phyloP scores from a whole-genome alignment of 441 rosid species.

The Erodium moschatum region DNA sequence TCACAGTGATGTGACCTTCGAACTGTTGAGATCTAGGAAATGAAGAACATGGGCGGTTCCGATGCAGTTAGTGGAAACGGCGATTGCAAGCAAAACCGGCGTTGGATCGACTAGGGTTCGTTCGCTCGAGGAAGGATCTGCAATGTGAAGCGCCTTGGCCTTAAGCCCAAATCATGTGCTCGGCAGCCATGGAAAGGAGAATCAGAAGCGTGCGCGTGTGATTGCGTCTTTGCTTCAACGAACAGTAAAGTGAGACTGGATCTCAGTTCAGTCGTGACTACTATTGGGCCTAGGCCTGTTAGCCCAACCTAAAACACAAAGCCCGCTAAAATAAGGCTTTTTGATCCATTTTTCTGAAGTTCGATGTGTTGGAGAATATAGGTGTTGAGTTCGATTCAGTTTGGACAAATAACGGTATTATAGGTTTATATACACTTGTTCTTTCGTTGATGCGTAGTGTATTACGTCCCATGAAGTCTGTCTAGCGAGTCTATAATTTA shows the following conservation, averaged over 20 bases:
- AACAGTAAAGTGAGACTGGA: conserved; percentile 1
- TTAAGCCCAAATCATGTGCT: neutral
- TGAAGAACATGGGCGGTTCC: neutral
- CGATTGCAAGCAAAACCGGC: neutral
- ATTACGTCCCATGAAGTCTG: too few relatives aligned
- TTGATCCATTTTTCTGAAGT: too few relatives aligned
- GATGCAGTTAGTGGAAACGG: neutral
- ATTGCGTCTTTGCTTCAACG: conserved; percentile 7
- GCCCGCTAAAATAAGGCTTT: too few relatives aligned
- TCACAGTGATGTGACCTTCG: neutral
- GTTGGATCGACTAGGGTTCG: neutral
- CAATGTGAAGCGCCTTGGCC: neutral
- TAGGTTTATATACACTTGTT: too few relatives aligned
- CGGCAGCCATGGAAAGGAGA: neutral
- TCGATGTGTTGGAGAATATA: too few relatives aligned
- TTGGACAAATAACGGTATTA: too few relatives aligned
- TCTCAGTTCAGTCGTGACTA: neutral
- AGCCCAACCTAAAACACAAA: too few relatives aligned
- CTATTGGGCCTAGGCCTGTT: neutral
- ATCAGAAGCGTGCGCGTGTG: neutral
- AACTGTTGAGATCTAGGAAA: neutral
- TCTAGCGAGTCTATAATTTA: too few relatives aligned
- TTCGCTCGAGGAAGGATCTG: neutral
- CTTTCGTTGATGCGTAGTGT: too few relatives aligned
- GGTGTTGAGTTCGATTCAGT: too few relatives aligned